phyloP scores from a whole-genome alignment of 177 flowering plant species.

The Vitis hybrid region DNA sequence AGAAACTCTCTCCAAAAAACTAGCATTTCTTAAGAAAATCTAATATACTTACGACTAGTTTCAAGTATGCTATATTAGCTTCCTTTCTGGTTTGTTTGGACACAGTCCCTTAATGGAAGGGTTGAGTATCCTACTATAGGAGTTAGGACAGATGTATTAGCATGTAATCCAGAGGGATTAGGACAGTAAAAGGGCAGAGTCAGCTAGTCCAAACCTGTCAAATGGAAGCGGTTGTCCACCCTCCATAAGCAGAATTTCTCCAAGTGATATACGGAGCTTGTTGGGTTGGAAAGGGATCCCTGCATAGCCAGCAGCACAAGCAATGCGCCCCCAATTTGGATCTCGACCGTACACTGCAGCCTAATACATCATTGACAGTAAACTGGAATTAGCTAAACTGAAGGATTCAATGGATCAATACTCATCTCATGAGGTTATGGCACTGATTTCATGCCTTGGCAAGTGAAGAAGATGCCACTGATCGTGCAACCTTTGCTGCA shows the following conservation, averaged over 20 bases:
- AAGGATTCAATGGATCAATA: background rate
- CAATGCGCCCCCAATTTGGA: constrained; percentile 99
- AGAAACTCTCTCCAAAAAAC: no score
- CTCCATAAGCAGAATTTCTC: constrained; percentile 85
- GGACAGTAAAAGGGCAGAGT: background rate
- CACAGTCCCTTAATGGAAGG: no score
- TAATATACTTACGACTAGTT: no score
- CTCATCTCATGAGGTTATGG: background rate
- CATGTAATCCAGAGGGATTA: no score
- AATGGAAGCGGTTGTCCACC: constrained; percentile 89
- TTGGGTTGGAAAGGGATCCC: constrained; percentile 63
- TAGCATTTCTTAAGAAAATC: no score
- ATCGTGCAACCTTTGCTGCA: constrained; percentile 92
- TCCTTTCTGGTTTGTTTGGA: no score
- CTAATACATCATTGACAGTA: constrained; percentile 29
- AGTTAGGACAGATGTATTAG: background rate
- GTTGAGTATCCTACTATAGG: background rate
- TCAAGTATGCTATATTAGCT: no score
- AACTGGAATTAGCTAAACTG: constrained; percentile 4
- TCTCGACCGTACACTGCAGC: constrained; percentile 98
- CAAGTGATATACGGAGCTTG: constrained; percentile 70
- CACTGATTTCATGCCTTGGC: constrained; percentile 53
- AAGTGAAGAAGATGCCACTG: constrained; percentile 92
- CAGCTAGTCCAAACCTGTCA: constrained; percentile 52
- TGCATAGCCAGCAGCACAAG: constrained; percentile 96